Evolutionary conservation across 2,329 filamentous ascomycete genomes (phyloP).

Genomic region (Aspergillus quadrilineatus): DNA sequence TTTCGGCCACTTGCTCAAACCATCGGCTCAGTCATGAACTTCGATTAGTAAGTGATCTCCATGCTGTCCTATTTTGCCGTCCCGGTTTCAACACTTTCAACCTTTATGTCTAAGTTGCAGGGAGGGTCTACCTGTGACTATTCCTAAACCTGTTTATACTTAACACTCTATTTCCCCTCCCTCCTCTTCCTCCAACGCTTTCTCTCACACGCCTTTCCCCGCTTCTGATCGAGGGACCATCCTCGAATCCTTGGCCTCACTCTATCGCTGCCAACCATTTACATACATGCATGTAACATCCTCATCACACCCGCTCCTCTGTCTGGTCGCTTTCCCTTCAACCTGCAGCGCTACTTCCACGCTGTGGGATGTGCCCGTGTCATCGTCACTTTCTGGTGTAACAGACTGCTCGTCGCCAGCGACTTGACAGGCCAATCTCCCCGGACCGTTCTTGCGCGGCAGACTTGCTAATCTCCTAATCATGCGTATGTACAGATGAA

Average conservation of each 20-base stretch:
- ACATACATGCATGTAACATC: conserved; percentile 23
- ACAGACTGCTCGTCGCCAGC: conserved; percentile 30
- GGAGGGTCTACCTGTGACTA: conserved; percentile 23
- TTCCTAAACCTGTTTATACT: conserved; percentile 28
- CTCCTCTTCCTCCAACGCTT: conserved; percentile 1
- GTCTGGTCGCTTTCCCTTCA: conserved; percentile 20
- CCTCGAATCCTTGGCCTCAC: conserved; percentile 10
- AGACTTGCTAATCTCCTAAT: conserved; percentile 36
- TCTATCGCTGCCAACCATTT: conserved; percentile 16
- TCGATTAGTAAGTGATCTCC: conserved; percentile 24
- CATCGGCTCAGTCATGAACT: conserved; percentile 20
- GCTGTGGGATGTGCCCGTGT: conserved; percentile 38
- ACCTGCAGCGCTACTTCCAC: conserved; percentile 30
- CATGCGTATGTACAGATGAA: conserved; percentile 43
- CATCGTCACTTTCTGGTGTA: conserved; percentile 38
- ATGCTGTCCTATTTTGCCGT: conserved; percentile 19
- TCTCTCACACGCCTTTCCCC: conserved; percentile 7
- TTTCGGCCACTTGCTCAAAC: conserved; percentile 1
- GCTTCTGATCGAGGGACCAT: conserved; percentile 9
- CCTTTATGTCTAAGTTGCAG: conserved; percentile 22
- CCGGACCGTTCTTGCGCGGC: conserved; percentile 31
- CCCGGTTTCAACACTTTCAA: conserved; percentile 22
- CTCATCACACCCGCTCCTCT: conserved; percentile 16
- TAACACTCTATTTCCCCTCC: conserved; percentile 13
- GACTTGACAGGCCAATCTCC: conserved; percentile 31